Evolutionary conservation across 768 basidiomycete genomes (phyloP).

Genomic region (Leccinum rimulosum): DNA sequence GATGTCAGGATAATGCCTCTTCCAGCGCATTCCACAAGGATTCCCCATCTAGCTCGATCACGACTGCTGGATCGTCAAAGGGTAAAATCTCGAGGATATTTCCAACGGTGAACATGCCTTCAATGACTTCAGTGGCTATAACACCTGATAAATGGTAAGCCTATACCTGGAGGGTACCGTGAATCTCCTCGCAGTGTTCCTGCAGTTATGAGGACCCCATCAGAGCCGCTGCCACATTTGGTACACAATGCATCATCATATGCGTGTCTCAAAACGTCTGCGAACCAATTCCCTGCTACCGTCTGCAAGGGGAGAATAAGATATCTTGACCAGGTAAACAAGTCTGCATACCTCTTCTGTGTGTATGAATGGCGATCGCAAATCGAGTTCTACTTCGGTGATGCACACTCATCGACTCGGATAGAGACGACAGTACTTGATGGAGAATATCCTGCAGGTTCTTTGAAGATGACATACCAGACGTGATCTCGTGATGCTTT

Average conservation of each 20-base stretch:
- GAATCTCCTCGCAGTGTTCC: constrained; percentile 87
- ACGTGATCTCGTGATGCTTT: constrained; percentile 59
- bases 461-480: constrained; percentile 55
- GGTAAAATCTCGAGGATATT: constrained; percentile 88
- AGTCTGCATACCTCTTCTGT: constrained; percentile 55
- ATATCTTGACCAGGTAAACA: not conserved
- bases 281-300: constrained; percentile 76
- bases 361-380: constrained; percentile 73
- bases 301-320: constrained; percentile 40
- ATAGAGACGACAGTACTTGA: constrained; percentile 64
- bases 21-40: constrained; percentile 82
- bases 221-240: constrained; percentile 63
- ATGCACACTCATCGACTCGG: constrained; percentile 71
- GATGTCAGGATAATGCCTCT: constrained; percentile 69
- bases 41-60: constrained; percentile 75
- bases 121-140: constrained; percentile 1
- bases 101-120: constrained; percentile 76
- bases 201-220: constrained; percentile 78
- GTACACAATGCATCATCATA: constrained; percentile 70
- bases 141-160: not conserved
- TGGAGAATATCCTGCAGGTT: constrained; percentile 57
- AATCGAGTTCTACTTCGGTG: constrained; percentile 64
- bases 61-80: constrained; percentile 84
- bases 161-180: constrained; percentile 72
- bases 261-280: constrained; percentile 78